Evolutionary conservation across 495 filamentous ascomycete genomes (phyloP).

Genomic region (Pseudevernia furfuracea): DNA sequence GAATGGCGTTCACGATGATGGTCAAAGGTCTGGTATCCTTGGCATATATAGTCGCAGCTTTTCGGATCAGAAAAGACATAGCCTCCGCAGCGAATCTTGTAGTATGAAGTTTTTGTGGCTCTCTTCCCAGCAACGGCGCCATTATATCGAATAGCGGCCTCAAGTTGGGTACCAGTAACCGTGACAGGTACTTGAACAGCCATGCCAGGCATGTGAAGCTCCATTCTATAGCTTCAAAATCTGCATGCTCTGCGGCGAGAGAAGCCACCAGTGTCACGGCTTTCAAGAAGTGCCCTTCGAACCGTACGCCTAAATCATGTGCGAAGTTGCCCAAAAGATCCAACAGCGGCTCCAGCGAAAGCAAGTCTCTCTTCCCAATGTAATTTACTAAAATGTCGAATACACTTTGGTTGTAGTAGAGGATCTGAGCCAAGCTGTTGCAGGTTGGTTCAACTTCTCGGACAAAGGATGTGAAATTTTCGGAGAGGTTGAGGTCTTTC

Average conservation of each 20-base stretch:
- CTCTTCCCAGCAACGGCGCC: constrained; percentile 77
- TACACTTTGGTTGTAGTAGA: constrained; percentile 79
- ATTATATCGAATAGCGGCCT: constrained; percentile 75
- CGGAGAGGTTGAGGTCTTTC: constrained; percentile 81
- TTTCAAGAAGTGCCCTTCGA: constrained; percentile 76
- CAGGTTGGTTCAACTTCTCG: constrained; percentile 65
- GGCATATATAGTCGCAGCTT: constrained; percentile 66
- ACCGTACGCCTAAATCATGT: constrained; percentile 78
- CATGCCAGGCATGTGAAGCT: constrained; percentile 91
- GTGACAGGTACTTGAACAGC: constrained; percentile 92
- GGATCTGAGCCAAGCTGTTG: constrained; percentile 82
- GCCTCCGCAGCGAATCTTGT: constrained; percentile 89
- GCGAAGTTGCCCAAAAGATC: constrained; percentile 82
- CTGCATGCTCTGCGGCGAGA: constrained; percentile 53
- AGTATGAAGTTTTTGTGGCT: constrained; percentile 72
- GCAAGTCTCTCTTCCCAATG: constrained; percentile 65
- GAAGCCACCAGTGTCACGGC: constrained; percentile 60
- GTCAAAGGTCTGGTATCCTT: constrained; percentile 61
- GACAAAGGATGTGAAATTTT: constrained; percentile 65
- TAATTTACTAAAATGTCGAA: constrained; percentile 68
- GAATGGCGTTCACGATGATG: constrained; percentile 58
- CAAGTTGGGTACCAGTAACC: constrained; percentile 75
- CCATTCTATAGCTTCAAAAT: constrained; percentile 87
- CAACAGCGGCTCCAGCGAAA: constrained; percentile 77
- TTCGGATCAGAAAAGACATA: constrained; percentile 85